Conservation (phyloP, 805 yeast genomes). For the Nakazawaea sp. region DNA sequence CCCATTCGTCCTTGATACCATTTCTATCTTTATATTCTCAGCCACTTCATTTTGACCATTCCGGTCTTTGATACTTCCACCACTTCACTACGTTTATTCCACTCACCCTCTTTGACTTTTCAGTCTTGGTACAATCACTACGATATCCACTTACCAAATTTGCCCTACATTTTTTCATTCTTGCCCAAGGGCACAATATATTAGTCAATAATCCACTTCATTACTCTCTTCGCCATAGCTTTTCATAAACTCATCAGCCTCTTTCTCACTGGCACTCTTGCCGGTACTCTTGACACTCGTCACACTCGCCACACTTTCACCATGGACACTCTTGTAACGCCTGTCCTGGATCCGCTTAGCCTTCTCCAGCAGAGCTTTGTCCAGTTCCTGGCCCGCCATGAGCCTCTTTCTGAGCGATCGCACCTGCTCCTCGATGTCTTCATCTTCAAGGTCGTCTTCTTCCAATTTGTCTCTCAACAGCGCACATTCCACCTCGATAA, state of each 20-base stretch:
- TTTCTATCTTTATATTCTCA: too few species aligned
- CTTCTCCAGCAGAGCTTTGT: background rate
- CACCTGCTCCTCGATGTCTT: constrained; percentile 26
- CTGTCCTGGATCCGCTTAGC: background rate
- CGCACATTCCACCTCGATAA: constrained; percentile 39
- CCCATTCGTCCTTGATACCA: too few species aligned
- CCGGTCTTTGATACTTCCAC: too few species aligned
- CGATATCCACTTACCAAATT: too few species aligned
- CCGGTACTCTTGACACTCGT: too few species aligned
- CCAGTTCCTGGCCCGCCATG: background rate
- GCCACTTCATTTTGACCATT: too few species aligned
- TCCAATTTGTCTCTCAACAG: constrained; percentile 46
- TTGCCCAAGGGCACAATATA: too few species aligned
- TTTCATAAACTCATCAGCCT: constrained; percentile 11
- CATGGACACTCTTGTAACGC: background rate
- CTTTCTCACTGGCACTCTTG: constrained; percentile 3
- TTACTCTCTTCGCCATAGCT: constrained; percentile 2
- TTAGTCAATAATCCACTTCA: background rate
- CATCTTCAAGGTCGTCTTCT: constrained; percentile 33
- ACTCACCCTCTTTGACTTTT: too few species aligned
- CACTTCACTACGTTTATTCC: background rate
- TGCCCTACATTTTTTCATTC: too few species aligned
- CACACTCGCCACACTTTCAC: too few species aligned
- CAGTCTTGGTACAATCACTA: too few species aligned
- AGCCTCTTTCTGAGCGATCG: constrained; percentile 20